Base-by-base conservation (phyloP, 2,329 filamentous ascomycete genomes). In the Pyricularia sp. region DNA sequence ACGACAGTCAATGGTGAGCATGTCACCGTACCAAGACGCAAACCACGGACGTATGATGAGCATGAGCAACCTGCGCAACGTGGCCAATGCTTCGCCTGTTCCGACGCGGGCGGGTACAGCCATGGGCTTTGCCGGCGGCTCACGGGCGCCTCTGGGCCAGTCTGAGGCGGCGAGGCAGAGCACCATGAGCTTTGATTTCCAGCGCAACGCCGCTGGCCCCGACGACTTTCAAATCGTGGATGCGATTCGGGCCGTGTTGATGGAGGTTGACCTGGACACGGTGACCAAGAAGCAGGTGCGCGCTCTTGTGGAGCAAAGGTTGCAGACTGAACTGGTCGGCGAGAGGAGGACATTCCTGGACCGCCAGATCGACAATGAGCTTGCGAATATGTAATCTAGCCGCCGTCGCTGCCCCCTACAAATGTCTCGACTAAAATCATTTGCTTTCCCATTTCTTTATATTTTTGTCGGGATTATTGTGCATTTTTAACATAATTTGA, bases 271-370 rank as follows among this genome's bases (percentile, higher is more conserved):
- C 78, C 84, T 99, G 61, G 95, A 99, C 78, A 94, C 87, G n/a
- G 92, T 98, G 65, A 99, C 95, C 7, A 99, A 98, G 88, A 99
- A 99, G 83, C 94, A 98, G 81, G 90, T 95, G 69, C 86, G 92
- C 67, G 94, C 92, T 3, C 85, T 98, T 64, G 93, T 97, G 14
- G 95, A 99, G 81, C 93, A 97, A 82, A 88, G 94, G 75, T 81
- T 99, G 71, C 94, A 97, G 81, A 94, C 92, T 4, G 93, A 97
- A 78, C 84, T 98, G 69, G 84, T 87, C 0, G 94, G 93, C 26
- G 94, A 97, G 79, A 90, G 93, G 78, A 89, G 91, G 77, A 89
- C 89, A 20, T 98, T 97, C 81, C 88, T 98, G 82, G 94, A 97
- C 81, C 86, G 90, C 73, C 92, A 94, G 81, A 98, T 99, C 79